Percentiles rank a stretch among this genome's conserved stretches.
Conservation (phyloP, 805 yeast species). For the Ogataea nonfermentans region DNA sequence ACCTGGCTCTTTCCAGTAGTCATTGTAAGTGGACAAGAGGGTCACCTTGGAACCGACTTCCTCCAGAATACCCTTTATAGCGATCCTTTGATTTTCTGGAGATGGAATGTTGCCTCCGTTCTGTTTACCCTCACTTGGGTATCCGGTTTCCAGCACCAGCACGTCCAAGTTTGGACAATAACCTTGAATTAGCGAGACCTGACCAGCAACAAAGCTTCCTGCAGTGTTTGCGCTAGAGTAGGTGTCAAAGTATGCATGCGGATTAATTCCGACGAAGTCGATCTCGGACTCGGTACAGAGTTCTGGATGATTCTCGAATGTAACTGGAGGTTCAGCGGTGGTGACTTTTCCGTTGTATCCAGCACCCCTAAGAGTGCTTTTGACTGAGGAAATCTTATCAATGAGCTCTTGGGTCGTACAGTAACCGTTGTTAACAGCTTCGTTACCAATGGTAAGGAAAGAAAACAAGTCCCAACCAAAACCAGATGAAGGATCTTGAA, state of each 20-base stretch:
- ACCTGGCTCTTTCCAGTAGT: conserved; percentile 86
- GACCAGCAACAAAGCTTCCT: conserved; percentile 68
- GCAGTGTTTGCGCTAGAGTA: conserved; percentile 60
- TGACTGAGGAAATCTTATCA: conserved; percentile 62
- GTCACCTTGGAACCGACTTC: conserved; percentile 60
- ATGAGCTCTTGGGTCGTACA: conserved; percentile 61
- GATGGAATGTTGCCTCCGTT: conserved; percentile 77
- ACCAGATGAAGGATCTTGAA: conserved; percentile 34
- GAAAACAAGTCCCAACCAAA: conserved; percentile 74
- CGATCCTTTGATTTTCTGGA: conserved; percentile 64
- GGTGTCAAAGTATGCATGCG: conserved; percentile 81
- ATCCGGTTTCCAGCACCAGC: conserved; percentile 82
- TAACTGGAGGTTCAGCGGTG: conserved; percentile 88
- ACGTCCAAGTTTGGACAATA: conserved; percentile 58
- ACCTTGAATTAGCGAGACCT: conserved; percentile 51
- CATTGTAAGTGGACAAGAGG: conserved; percentile 77
- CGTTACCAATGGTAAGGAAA: conserved; percentile 82
- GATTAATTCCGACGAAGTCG: conserved; percentile 82
- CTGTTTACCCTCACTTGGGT: conserved; percentile 70
- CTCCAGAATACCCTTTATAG: conserved; percentile 61
- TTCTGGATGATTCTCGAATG: conserved; percentile 58
- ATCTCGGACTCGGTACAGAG: conserved; percentile 69
- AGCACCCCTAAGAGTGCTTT: conserved; percentile 52
- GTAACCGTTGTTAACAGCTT: conserved; percentile 69
- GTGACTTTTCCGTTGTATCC: conserved; percentile 79